Base-by-base conservation (phyloP, 495 filamentous ascomycete species). In the Penicillium maclennaniae region DNA sequence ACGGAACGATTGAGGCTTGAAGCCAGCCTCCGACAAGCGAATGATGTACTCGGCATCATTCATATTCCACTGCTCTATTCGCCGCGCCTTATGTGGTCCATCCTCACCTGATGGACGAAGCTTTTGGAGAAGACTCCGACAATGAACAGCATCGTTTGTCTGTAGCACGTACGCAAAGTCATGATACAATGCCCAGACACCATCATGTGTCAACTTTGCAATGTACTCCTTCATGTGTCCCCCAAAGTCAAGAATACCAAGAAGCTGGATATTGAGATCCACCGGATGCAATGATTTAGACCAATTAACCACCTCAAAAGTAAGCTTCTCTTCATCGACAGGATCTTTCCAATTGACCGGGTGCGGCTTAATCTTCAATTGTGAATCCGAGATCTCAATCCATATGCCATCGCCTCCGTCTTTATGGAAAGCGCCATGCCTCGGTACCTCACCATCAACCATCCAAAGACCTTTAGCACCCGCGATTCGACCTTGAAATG, bases 401-500 rank as follows among this genome's bases (percentile, higher is more conserved):
- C 87, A 95, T 50, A 70, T 38, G 47, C 73, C 69, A 40, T 71
- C 60, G 2, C 66, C 65, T 8, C 74, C 74, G 4, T 51, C 36
- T 2, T 43, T 23, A 10, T 43, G 41, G 19, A 70, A 46, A 23
- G 38, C 43, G 31, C 31, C 43, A 25, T 48, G 21, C 4, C 54
- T 52, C 2, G 68, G 69, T 10, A 56, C 21, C 40, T 72, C 63
- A n/a, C 53, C 53, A 56, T 86, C 83, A 15, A 92, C 76, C 69
- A 92, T 82, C 92, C 92, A 97, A 38, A 97, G 71, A 3, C 93
- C 93, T 68, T 97, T 97, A 1, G 89, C 88, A 6, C 87, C 84
- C 3, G 85, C 87, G 54, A 97, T 83, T 38, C 92, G 78, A 10
- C 77, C 92, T 69, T 97, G 92, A 46, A 95, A 87, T 7, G 78